These are phyloP conservation scores for Garcia nutans DNA, from an alignment of 345 rosid species.

Conservation along the genomic window DNA sequence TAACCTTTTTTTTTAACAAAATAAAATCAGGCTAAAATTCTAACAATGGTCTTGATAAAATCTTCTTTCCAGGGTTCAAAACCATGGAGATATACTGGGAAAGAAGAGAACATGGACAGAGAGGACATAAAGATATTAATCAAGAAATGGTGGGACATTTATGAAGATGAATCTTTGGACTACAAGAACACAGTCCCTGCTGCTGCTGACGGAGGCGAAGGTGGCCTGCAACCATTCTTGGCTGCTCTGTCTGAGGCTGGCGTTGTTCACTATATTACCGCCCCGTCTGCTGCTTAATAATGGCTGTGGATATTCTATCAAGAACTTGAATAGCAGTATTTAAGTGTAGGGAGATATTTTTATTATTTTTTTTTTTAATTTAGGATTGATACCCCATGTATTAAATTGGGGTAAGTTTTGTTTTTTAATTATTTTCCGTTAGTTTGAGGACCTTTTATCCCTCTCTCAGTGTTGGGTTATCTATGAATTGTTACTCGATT, in stretches of 20 bases:
- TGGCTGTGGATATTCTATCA: background rate
- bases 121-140: constrained; percentile 76
- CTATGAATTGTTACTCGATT: too few species aligned
- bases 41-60: background rate
- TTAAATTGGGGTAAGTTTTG: too few species aligned
- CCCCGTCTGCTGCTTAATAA: background rate
- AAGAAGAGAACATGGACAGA: constrained; percentile 76
- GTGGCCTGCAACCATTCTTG: constrained; percentile 7
- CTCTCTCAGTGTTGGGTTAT: too few species aligned
- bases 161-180: constrained; percentile 61
- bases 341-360: too few species aligned
- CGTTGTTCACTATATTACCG: background rate
- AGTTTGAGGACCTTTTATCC: too few species aligned
- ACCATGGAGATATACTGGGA: constrained; percentile 85
- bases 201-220: background rate
- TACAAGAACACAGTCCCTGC: constrained; percentile 16
- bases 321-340: too few species aligned
- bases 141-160: constrained; percentile 82
- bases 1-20: too few species aligned
- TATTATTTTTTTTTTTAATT: too few species aligned
- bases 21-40: background rate
- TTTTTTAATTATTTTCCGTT: too few species aligned
- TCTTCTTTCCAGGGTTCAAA: constrained; percentile 52
- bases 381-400: too few species aligned
- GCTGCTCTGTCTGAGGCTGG: constrained; percentile 1